Base-by-base conservation (phyloP, 257 asterid species). In the Lycium barbarum region DNA sequence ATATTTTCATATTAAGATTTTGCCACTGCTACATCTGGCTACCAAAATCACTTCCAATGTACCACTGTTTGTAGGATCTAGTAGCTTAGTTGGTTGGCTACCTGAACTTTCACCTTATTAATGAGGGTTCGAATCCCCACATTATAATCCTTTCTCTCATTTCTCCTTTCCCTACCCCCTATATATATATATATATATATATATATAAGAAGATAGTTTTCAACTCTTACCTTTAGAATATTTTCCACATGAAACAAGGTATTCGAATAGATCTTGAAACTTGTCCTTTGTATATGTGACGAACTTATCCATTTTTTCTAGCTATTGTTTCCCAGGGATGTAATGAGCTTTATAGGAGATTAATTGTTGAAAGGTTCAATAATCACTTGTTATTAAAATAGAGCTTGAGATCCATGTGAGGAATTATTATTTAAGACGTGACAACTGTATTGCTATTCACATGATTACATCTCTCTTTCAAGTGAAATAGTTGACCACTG, bases 191-290 rank as follows among this genome's bases (percentile, higher is more conserved):
- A 26, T 26, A 26, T 26, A 26, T 26, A 26, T 26, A 26, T 26
- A 26, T 26, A 26, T 26, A 26, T 26, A 26, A 26, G 1, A 26
- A 26, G 33, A 63, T 11, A 33, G 45, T 33, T 66, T 65, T 33
- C 4, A 20, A 5, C 2, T 45, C 43, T 73, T 49, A 49, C 62
- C 62, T 49, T 49, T 74, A 74, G 8, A 47, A 20, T 20, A 74
- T 20, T 74, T 74, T 74, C 81, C 61, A 74, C 81, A 74, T 10
- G 81, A 47, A 74, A 74, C 49, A 14, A 67, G 18, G 74, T 13
- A 35, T 14, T 12, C 74, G 18, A 67, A 67, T 11, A 67, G 18
- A 67, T 36, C 20, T 35, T 67, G 74, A 67, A 49, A 47, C 43
- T 47, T 47, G 18, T 73, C 47, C 20, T 47, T 74, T 0, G 9